Base-by-base conservation (phyloP, 257 asterid species). In the Przewalskia tangutica region DNA sequence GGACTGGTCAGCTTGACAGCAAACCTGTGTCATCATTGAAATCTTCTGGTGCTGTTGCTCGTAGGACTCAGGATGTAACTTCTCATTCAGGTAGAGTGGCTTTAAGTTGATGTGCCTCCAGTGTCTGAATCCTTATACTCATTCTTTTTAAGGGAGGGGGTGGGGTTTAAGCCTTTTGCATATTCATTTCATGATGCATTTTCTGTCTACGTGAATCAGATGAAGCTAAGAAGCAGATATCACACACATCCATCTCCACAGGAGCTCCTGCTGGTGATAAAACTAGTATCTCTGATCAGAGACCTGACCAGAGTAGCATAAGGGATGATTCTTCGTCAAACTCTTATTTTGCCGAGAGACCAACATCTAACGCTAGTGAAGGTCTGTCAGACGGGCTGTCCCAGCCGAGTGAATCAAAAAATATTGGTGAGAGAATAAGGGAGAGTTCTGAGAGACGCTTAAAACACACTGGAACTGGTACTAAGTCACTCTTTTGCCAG, bases 211-310 rank as follows among this genome's bases (percentile, higher is more conserved):
- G 23, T 87, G 86, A 55, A 81, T 80, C 90, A 92, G 97, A 94
- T 82, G 96, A 92, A 79, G 85, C 85, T 67, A 91, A 87, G 90
- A 91, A 87, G 87, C 96, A 92, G 77, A 88, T 90, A 11, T 83
- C 85, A 70, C 73, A 76, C 59, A 68, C 80, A 27, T 75, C 80
- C 48, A 75, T 50, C 63, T 14, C 81, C 71, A 32, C 77, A 73
- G 91, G 86, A 82, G 83, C 85, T 83, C 83, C 89, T 9, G 87
- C 90, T 68, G 77, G 86, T 84, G 85, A 81, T 80, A 86, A 82
- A 66, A 87, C 59, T 82, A 67, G 82, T 78, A 88, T 75, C 81
- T 85, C 64, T 77, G 92, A 87, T 82, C 85, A 86, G 82, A 90
- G 86, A 85, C 77, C 86, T 77, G 84, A 85, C 82, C 92, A 82